Evolutionary conservation across 75 land plant genomes (phyloP), one percentile per base, ranked within the genome.

Genomic region (Cupressus sempervirens): DNA sequence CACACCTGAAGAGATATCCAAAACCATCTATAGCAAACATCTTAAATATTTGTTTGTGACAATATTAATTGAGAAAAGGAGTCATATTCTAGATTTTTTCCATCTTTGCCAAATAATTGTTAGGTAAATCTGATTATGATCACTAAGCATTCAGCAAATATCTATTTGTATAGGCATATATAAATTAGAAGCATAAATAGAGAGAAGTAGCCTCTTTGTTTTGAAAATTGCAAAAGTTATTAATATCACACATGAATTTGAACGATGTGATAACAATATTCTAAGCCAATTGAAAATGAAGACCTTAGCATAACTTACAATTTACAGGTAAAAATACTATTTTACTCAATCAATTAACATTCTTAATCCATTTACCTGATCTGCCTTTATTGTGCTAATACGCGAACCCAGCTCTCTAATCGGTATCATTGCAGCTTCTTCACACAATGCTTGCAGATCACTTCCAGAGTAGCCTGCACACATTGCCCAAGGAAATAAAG

Each of bases 371-470:
- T 32, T 18, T 86, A 94, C 99, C 94, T 98, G 94, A 90, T 91
- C 87, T 83, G 92, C 94, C n/a, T 88, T 85, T 45, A 96, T 86
- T 7, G 93, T 95, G 52, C 90, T 93, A 80, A 96, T 89, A 81
- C 91, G 94, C 52, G 91, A 53, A 77, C 99, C 99, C 30, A 96
- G 92, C 84, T 98, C 99, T 83, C 99, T 92, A 72, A 98, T 93
- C 58, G 99, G 99, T 86, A 98, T 91, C 98, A 98, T 93, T 30
- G 99, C 98, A 82, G 99, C 99, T 89, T 98, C 99, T 87, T 95
- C 95, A 81, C 99, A 98, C 84, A 98, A 88, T 9, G 99, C 99
- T 88, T 91, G 95, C 43, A 98, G 81, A 88, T 98, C 99, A 87
- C 99, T 98, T 68, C 99, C 97, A 79, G 99, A 96, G 86, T 98